Base-by-base conservation (phyloP, 2,329 filamentous ascomycete species). In the Tolypocladium inflatum region DNA sequence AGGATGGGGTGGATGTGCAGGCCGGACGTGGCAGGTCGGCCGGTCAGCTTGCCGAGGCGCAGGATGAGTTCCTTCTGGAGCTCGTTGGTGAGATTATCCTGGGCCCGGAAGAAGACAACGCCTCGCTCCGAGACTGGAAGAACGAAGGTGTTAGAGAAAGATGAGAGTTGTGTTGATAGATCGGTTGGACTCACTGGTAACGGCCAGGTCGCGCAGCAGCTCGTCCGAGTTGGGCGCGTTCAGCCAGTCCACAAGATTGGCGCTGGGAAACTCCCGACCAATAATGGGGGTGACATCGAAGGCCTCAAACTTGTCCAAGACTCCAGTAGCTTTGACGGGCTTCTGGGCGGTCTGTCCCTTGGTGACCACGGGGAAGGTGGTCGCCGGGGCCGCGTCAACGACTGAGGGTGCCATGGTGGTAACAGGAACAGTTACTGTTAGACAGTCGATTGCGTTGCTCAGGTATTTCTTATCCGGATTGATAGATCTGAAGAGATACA, bases 101-200 rank as follows among this genome's bases (percentile, higher is more conserved):
- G 86, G 37, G 80, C 78, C 23, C 85, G 81, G 72, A 89, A 87
- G 73, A 89, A 88, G 38, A 89, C 85, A 4, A 89, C 86, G 11
- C 86, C 86, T 0, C 86, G 81, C 60, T 83, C 80, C 1, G 86
- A 88, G 62, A 89, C 85, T 87, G 26, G 48, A 26, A 33, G 26
- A 33, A 2, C 8, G 4, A n/a, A 13, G 8, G 1, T 21, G 48
- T 52, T 3, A 52, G 48, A 35, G 5, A 13, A 52, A 13, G 39
- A 10, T 10, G 30, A 3, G 4, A 21, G 10, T 2, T 13, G 19
- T 8, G 19, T 52, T 9, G 30, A 5, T 15, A 2, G 9, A 11
- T 7, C 4, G 4, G 10, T 11, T 13, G 19, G 17, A 21, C 75
- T 63, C 72, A 88, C 85, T 81, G 1, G 83, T 87, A 60, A 89